Evolutionary conservation across 164 flowering plant genomes (phyloP).

Genomic region (Tetracentron sinense): DNA sequence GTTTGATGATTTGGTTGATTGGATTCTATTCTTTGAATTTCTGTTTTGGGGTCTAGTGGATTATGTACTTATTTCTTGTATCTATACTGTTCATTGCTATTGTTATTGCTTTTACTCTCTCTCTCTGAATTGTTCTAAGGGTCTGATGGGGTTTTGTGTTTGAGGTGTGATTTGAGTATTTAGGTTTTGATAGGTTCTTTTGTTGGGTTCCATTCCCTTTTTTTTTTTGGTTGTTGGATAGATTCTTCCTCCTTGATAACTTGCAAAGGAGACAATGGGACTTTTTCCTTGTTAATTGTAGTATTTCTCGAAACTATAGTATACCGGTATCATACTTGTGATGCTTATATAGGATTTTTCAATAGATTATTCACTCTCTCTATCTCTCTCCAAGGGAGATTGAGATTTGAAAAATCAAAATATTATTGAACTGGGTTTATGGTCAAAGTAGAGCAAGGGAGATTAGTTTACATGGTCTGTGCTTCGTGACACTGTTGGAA

Average conservation of each 20-base stretch:
- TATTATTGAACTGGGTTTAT: background rate
- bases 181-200: too few species aligned
- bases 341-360: too few species aligned
- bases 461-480: background rate
- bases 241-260: background rate
- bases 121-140: too few species aligned
- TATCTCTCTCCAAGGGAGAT: too few species aligned
- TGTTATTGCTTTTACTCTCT: background rate
- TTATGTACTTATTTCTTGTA: too few species aligned
- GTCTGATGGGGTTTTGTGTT: conserved; percentile 8
- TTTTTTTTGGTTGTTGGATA: background rate
- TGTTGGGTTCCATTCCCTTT: background rate
- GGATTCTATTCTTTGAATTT: background rate
- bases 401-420: background rate
- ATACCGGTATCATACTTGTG: background rate
- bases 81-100: too few species aligned
- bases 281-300: background rate
- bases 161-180: conserved; percentile 13
- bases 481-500: background rate
- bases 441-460: background rate
- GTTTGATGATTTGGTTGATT: background rate
- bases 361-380: too few species aligned
- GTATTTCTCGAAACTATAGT: background rate
- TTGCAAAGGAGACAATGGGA: too few species aligned
- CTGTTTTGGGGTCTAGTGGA: background rate